Base-by-base conservation (phyloP, 306 rosid species). In the Luffa acutangula region DNA sequence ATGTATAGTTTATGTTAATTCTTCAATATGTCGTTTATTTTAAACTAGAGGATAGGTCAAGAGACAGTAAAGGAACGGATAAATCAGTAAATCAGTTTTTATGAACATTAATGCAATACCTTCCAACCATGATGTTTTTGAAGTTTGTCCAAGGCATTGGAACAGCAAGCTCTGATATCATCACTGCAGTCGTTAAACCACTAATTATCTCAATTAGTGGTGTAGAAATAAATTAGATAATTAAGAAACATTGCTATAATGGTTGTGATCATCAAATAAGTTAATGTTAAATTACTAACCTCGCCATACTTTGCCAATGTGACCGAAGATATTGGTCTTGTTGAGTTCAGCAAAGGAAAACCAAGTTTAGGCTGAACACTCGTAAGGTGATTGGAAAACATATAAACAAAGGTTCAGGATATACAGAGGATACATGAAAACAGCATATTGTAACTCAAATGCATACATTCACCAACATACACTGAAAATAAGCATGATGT, bases 171-270 rank as follows among this genome's bases (percentile, higher is more conserved):
- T 89, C 79, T 88, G 73, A 94, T 95, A 18, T 92, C 97, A 74
- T 92, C 88, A 43, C 93, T 92, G 85, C 97, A 86, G 87, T 94
- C 98, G 75, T 94, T 82, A 82, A 94, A 94, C 98, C 98, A 94
- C 98, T 94, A 87, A 88, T 73, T 49, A 52, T 73, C 60, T 73
- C 78, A 73, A 73, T 83, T 84, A 85, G 91, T 84, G 97, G 97
- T 90, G 84, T 46, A 31, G 33, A 42, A 74, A 41, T 42, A 75
- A 84, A 73, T 81, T 48, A 45, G 77, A 69, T 76, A 18, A 84
- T 74, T 85, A 88, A 10, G 82, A 76, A 83, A 81, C 20, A 36
- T 17, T 15, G 31, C 36, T 2, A 41, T 25, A 78, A 25, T 78
- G 43, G 31, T 64, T 17, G 17, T 36, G 65, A 52, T 20, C 64